Conservation (phyloP, 495 filamentous ascomycete species). For the Podospora comata region DNA sequence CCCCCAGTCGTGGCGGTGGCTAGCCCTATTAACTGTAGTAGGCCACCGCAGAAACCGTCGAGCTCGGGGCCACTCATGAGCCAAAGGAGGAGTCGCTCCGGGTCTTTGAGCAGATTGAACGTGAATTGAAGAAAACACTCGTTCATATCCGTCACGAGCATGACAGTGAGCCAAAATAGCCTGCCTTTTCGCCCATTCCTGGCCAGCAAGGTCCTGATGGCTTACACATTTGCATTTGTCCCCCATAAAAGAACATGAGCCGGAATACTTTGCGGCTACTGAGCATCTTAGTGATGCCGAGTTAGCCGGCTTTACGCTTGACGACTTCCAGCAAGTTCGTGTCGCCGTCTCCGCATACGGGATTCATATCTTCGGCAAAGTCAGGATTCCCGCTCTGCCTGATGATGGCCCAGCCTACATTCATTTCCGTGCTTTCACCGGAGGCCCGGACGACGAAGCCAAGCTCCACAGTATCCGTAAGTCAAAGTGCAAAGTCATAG, state of each 20-base stretch:
- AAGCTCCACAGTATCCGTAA: slow-evolving; percentile 50
- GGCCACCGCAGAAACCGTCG: slow-evolving; percentile 53
- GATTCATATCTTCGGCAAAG: slow-evolving; percentile 55
- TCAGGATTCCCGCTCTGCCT: slow-evolving; percentile 47
- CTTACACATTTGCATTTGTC: neutral
- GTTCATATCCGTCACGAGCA: slow-evolving; percentile 49
- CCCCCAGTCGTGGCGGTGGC: neutral
- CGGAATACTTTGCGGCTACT: slow-evolving; percentile 51
- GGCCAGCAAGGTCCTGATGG: neutral
- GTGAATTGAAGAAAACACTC: slow-evolving; percentile 49
- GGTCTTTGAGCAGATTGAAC: slow-evolving; percentile 47
- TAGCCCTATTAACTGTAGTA: slow-evolving; percentile 17
- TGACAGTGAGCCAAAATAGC: slow-evolving; percentile 20
- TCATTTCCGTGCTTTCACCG: slow-evolving; percentile 52
- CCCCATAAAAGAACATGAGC: slow-evolving; percentile 36
- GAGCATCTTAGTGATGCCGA: slow-evolving; percentile 44
- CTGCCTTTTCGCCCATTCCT: slow-evolving; percentile 8
- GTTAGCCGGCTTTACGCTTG: slow-evolving; percentile 45
- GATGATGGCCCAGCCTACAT: slow-evolving; percentile 44
- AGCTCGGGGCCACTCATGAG: slow-evolving; percentile 45
- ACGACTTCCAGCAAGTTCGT: slow-evolving; percentile 49
- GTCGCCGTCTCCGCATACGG: slow-evolving; percentile 54
- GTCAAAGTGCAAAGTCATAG: slow-evolving; percentile 36
- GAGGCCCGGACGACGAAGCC: slow-evolving; percentile 43
- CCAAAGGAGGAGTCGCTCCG: slow-evolving; percentile 53